Evolutionary conservation across 352 stramenopile species (phyloP).

Genomic region (Phytophthora megakarya): DNA sequence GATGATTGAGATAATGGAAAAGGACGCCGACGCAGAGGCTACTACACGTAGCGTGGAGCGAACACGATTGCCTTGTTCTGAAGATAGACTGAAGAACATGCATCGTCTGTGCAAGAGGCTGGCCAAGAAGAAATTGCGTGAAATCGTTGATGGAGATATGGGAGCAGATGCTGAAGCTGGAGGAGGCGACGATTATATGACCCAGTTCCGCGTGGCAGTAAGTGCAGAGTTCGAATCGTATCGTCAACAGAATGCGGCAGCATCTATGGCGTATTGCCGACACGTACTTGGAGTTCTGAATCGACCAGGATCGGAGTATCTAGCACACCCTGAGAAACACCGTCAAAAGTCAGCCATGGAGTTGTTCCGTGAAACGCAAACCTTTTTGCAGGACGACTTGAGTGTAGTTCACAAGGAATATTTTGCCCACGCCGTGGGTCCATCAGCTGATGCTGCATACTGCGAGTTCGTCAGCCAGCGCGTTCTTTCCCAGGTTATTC

Average conservation of each 20-base stretch:
- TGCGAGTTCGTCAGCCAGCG: slow-evolving; percentile 84
- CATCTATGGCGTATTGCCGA: slow-evolving; percentile 84
- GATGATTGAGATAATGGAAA: slow-evolving; percentile 76
- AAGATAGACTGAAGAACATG: slow-evolving; percentile 60
- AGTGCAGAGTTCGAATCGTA: slow-evolving; percentile 53
- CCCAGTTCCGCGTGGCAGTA: slow-evolving; percentile 61
- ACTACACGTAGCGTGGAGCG: slow-evolving; percentile 46
- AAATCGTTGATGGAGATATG: slow-evolving; percentile 72
- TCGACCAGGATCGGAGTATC: slow-evolving; percentile 44
- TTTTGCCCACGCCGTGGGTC: slow-evolving; percentile 61
- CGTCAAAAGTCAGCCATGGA: slow-evolving; percentile 76
- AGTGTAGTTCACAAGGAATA: slow-evolving; percentile 62
- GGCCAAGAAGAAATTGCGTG: slow-evolving; percentile 75
- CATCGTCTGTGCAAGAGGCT: slow-evolving; percentile 74
- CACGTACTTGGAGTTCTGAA: slow-evolving; percentile 61
- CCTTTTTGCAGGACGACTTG: slow-evolving; percentile 62
- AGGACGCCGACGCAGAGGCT: slow-evolving; percentile 37
- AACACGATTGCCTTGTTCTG: slow-evolving; percentile 67
- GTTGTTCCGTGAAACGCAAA: slow-evolving; percentile 71
- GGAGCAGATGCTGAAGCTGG: slow-evolving; percentile 51
- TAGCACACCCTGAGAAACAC: slow-evolving; percentile 33
- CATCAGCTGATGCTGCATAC: slow-evolving; percentile 82
- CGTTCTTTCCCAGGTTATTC: slow-evolving; percentile 73
- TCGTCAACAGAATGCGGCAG: slow-evolving; percentile 77
- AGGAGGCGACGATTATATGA: slow-evolving; percentile 60